phyloP scores from a whole-genome alignment of 2,329 filamentous ascomycete species.

The Pseudonectria buxi region DNA sequence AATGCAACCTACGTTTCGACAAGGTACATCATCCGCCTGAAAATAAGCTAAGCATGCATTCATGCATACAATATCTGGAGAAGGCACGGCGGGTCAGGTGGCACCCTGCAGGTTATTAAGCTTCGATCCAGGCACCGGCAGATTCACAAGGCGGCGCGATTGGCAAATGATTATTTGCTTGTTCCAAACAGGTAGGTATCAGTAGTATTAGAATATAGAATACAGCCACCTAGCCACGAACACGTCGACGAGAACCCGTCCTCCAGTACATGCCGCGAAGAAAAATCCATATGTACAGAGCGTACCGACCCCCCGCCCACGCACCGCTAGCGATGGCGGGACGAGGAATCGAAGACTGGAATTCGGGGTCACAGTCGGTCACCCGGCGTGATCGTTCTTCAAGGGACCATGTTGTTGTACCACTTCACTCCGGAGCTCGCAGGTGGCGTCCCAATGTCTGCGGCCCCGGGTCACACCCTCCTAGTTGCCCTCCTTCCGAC shows the following conservation, averaged over 20 bases:
- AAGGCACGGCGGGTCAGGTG: no score
- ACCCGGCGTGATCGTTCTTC: constrained; percentile 20
- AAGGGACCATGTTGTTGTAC: constrained; percentile 21
- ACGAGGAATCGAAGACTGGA: constrained; percentile 17
- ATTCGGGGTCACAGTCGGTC: constrained; percentile 24
- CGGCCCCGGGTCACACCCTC: constrained; percentile 16
- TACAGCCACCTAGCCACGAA: constrained; percentile 23
- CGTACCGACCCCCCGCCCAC: constrained; percentile 3
- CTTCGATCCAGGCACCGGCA: no score
- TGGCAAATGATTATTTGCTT: constrained; percentile 8
- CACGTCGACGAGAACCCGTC: constrained; percentile 25
- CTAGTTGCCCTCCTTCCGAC: constrained; percentile 10
- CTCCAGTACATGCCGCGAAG: constrained; percentile 20
- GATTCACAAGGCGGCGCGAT: background rate
- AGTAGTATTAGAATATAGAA: constrained; percentile 29
- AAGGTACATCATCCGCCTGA: no score
- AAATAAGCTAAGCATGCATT: no score
- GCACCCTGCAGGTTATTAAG: no score
- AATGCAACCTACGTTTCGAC: no score
- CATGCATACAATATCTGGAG: no score
- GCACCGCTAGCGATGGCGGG: constrained; percentile 16
- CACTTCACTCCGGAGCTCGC: constrained; percentile 13
- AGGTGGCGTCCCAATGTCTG: constrained; percentile 11
- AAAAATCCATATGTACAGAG: constrained; percentile 19
- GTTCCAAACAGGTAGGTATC: constrained; percentile 27